phyloP scores from a whole-genome alignment of 805 yeast species.

The Starmerella riodocensis region DNA sequence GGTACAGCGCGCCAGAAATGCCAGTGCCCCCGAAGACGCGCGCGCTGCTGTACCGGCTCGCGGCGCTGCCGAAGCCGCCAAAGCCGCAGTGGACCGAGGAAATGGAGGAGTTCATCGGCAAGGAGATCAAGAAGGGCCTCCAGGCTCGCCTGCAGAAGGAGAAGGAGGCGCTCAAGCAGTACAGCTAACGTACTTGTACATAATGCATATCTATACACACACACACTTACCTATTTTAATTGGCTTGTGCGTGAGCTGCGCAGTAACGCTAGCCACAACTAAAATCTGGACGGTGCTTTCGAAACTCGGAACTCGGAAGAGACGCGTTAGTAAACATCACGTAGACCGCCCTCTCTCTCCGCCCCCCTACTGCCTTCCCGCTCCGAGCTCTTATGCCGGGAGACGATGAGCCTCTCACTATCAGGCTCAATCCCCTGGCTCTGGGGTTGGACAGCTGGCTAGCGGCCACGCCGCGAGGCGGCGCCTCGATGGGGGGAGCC shows the following conservation, averaged over 20 bases:
- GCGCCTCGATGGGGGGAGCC: neutral
- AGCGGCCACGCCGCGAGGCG: neutral
- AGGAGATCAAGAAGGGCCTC: conserved; percentile 23
- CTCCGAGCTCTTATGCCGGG: conserved; percentile 4
- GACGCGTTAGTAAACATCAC: too few species aligned
- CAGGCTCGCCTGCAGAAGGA: conserved; percentile 13
- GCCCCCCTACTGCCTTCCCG: too few species aligned
- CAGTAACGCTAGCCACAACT: too few species aligned
- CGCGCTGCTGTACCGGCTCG: conserved; percentile 28
- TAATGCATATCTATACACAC: neutral
- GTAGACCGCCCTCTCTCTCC: too few species aligned
- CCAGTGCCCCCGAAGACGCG: conserved; percentile 47
- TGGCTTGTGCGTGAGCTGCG: too few species aligned
- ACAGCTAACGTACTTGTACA: conserved; percentile 9
- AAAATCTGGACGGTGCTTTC: too few species aligned
- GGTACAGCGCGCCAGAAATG: conserved; percentile 59
- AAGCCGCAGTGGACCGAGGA: conserved; percentile 36
- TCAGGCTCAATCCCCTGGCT: conserved; percentile 1
- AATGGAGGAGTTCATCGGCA: conserved; percentile 42
- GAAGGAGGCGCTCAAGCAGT: conserved; percentile 12
- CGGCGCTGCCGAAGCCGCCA: conserved; percentile 25
- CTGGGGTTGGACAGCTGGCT: neutral
- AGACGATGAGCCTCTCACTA: conserved; percentile 1
- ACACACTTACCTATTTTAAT: neutral
- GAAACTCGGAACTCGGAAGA: neutral